phyloP scores from a whole-genome alignment of 108 stramenopile genomes.

The Cyclotella baltica region DNA sequence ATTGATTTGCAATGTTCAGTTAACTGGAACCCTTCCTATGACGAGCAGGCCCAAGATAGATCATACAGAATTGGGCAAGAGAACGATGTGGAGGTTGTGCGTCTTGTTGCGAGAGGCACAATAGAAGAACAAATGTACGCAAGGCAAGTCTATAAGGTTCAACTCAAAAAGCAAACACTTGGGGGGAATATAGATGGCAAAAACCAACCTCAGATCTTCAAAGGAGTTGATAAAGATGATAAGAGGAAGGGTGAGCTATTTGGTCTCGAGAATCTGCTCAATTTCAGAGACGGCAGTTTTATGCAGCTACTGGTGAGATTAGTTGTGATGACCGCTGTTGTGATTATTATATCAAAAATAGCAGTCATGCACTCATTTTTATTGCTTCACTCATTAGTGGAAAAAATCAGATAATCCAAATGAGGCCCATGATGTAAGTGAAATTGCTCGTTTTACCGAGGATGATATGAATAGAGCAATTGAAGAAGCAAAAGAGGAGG shows the following conservation, averaged over 20 bases:
- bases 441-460: constrained; percentile 31
- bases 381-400: constrained; percentile 23
- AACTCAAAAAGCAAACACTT: constrained; percentile 86
- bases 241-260: constrained; percentile 86
- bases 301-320: constrained; percentile 69
- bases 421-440: constrained; percentile 46
- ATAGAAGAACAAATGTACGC: constrained; percentile 95
- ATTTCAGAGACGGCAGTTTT: constrained; percentile 82
- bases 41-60: constrained; percentile 84
- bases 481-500: constrained; percentile 29
- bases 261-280: constrained; percentile 83
- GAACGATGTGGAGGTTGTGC: constrained; percentile 82
- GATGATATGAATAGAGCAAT: constrained; percentile 40
- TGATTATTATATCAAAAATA: background rate
- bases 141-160: constrained; percentile 94
- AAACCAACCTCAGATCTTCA: constrained; percentile 66
- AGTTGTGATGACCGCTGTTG: background rate
- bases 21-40: constrained; percentile 88
- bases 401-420: constrained; percentile 50
- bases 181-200: constrained; percentile 45
- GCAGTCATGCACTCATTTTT: background rate
- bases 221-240: constrained; percentile 71
- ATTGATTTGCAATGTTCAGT: constrained; percentile 18
- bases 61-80: constrained; percentile 90
- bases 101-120: constrained; percentile 88